A percentile compares a stretch with the other conserved stretches of the same genome.
These are phyloP conservation scores for Chlorophyllum brunneum DNA, from an alignment of 768 basidiomycete species.

Conservation along the genomic window DNA sequence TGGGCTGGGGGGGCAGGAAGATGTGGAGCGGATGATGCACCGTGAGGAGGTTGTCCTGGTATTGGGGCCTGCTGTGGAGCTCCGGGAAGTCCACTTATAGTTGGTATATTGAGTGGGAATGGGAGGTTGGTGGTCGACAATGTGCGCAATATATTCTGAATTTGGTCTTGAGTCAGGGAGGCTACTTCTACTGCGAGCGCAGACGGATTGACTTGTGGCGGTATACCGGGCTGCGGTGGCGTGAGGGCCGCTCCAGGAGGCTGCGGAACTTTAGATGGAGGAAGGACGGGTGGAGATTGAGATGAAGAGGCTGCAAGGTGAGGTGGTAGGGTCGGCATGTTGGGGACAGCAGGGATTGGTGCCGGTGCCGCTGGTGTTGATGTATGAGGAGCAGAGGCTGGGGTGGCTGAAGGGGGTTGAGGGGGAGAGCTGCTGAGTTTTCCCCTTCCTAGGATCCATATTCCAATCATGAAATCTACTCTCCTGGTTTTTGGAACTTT, in stretches of 20 bases:
- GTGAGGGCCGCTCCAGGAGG: conserved; percentile 10
- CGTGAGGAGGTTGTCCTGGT: conserved; percentile 17
- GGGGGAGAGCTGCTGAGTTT: conserved; percentile 54
- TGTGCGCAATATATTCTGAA: conserved; percentile 61
- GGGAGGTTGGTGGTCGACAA: conserved; percentile 36
- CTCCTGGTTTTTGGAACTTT: conserved; percentile 60
- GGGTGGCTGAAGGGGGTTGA: conserved; percentile 10
- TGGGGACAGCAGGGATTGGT: conserved; percentile 15
- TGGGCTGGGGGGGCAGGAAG: conserved; percentile 12
- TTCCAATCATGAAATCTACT: conserved; percentile 69
- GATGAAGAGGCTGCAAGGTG: not conserved
- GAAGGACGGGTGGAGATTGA: not conserved
- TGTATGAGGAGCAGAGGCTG: conserved; percentile 14
- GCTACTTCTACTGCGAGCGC: conserved; percentile 70
- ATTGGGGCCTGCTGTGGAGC: conserved; percentile 11
- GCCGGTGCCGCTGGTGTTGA: conserved; percentile 18
- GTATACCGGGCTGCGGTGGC: conserved; percentile 19
- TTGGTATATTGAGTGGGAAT: conserved; percentile 22
- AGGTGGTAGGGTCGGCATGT: conserved; percentile 9
- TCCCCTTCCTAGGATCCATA: conserved; percentile 84
- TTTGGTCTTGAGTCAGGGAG: conserved; percentile 71
- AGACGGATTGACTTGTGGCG: conserved; percentile 26
- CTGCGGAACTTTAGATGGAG: not conserved
- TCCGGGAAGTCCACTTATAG: conserved; percentile 14
- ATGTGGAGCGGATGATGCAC: conserved; percentile 13